Evolutionary conservation across 2,329 filamentous ascomycete genomes (phyloP), one percentile per base, ranked within the genome.

Genomic region (Elsinoe ampelina): DNA sequence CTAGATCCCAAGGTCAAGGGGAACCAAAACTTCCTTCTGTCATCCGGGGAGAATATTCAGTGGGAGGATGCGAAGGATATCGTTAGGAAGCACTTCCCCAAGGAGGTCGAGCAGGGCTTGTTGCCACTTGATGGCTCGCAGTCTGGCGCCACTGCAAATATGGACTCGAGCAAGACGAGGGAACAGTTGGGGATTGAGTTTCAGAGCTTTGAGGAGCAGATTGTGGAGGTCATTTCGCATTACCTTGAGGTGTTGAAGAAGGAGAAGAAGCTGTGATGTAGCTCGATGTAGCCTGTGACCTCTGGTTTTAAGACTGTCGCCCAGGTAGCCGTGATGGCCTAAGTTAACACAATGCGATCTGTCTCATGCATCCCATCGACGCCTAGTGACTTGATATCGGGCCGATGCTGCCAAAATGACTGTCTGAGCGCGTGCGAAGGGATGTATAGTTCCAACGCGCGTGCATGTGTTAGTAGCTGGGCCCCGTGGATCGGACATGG

Each of bases 41-140:
- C 55, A 7, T 56, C 45, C 15, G 51, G 43, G 0, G 50, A 57
- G 12, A 45, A 56, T 12, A 45, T 57, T 4, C 19, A 54, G 34
- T 60, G 58, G 58, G 59, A 64, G 36, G 58, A 64, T n/a, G 57
- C 58, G 8, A 60, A 60, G 32, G 42, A 36, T 1, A 59, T 62
- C 34, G 59, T 61, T 0, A 52, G 36, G 43, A 56, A 58, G n/a
- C 19, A 58, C 5, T 65, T 58, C 43, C 58, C 60, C 3, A 58
- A 61, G 15, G 55, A 58, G 4, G 60, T 63, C 5, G 54, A 57
- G 30, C 51, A 51, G 20, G 57, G 57, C 1, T 5, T 58, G n/a
- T 52, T 60, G 20, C 51, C 43, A 1, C 43, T 52, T n/a, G 52
- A 43, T 15, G 61, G 60, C 1, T 26, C 57, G 5, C 39, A 63